A percentile compares a stretch with the other conserved stretches of the same genome.
Evolutionary conservation across 495 filamentous ascomycete species (phyloP).

Genomic region (Neurospora pannonica): DNA sequence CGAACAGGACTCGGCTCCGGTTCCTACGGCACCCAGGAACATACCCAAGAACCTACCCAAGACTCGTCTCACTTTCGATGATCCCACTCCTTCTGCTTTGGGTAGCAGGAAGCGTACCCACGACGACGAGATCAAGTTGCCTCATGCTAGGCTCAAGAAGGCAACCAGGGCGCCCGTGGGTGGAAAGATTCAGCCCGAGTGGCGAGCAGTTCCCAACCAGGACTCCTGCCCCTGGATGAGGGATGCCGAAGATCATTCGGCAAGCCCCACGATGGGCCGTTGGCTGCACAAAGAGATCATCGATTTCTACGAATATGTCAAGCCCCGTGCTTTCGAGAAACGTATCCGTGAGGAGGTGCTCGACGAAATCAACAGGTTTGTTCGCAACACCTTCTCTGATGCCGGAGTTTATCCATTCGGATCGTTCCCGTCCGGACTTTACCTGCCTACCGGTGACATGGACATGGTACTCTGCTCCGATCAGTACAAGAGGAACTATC

Average conservation of each 20-base stretch:
- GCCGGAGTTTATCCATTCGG: conserved; percentile 67
- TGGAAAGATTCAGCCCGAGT: conserved; percentile 47
- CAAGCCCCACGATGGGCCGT: conserved; percentile 30
- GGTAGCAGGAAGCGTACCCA: conserved; percentile 55
- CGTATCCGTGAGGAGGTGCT: conserved; percentile 64
- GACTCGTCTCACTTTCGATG: not conserved
- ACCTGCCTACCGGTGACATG: conserved; percentile 87
- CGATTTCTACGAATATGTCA: conserved; percentile 80
- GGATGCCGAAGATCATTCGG: conserved; percentile 34
- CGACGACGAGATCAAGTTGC: conserved; percentile 55
- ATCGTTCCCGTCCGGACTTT: conserved; percentile 82
- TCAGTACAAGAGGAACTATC: conserved; percentile 35
- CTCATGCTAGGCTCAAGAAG: conserved; percentile 36
- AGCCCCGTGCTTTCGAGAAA: conserved; percentile 68
- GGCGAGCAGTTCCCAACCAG: conserved; percentile 36
- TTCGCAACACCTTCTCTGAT: conserved; percentile 42
- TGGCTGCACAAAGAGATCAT: conserved; percentile 77
- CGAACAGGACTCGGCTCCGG: not conserved
- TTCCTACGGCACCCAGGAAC: conserved; percentile 5
- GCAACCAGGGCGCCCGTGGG: conserved; percentile 28
- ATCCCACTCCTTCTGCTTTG: conserved; percentile 12
- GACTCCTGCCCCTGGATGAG: conserved; percentile 53
- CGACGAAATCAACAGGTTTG: conserved; percentile 40
- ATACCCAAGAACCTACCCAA: conserved; percentile 1
- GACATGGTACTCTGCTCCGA: conserved; percentile 79